phyloP scores from a whole-genome alignment of 257 asterid species.

The Solanum pinnatisectum region DNA sequence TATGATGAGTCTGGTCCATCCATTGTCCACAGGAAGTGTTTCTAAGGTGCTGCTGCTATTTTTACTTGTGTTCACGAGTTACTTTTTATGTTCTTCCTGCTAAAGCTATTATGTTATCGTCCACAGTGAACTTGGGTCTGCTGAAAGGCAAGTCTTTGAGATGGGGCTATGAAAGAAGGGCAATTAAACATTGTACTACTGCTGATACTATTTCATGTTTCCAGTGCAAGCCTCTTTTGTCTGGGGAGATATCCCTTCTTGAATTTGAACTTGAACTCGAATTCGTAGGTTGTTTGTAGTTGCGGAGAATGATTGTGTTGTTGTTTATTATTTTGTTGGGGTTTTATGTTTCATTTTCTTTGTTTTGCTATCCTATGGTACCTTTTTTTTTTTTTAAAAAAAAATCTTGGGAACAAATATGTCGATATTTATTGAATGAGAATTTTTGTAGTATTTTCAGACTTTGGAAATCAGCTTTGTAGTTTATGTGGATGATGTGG shows the following conservation, averaged over 20 bases:
- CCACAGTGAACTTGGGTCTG: not conserved
- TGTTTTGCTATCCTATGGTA: not conserved
- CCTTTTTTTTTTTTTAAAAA: not conserved
- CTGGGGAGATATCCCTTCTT: not conserved
- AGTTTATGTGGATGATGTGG: not conserved
- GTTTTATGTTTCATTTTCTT: not conserved
- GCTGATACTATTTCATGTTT: not conserved
- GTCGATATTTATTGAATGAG: not conserved
- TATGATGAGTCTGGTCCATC: constrained; percentile 4
- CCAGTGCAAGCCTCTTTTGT: not conserved
- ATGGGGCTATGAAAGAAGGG: not conserved
- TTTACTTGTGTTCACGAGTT: not conserved
- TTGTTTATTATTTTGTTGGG: not conserved
- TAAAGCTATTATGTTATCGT: not conserved
- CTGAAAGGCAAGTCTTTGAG: not conserved
- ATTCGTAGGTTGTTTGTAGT: not conserved
- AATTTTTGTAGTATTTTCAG: constrained; percentile 3
- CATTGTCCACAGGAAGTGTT: constrained; percentile 5
- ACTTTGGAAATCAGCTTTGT: not conserved
- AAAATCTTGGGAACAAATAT: not conserved
- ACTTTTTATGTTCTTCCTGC: not conserved
- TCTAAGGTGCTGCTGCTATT: not conserved
- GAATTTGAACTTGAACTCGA: not conserved
- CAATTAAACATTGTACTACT: not conserved
- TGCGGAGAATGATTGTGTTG: not conserved